These are phyloP conservation scores for Lizonia empirigonia DNA, from an alignment of 2,329 filamentous ascomycete species.

Conservation along the genomic window DNA sequence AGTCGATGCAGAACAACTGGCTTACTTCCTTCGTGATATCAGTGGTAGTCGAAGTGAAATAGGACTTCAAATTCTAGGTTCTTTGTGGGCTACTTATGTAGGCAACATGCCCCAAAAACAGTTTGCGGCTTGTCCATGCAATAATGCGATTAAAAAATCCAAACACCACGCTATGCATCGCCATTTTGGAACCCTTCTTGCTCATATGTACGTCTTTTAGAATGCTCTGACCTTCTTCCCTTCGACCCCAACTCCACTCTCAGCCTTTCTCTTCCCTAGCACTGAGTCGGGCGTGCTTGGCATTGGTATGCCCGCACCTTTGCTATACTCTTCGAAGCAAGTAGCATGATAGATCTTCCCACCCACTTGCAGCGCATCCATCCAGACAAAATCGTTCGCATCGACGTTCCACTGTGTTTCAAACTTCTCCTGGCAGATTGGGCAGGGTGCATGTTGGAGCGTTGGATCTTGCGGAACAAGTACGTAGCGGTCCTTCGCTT, in stretches of 20 bases:
- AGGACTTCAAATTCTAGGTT: too few species aligned
- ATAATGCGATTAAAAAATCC: not conserved
- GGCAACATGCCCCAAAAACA: not conserved
- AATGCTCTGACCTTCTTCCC: constrained; percentile 43
- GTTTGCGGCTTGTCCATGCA: not conserved
- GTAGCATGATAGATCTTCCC: constrained; percentile 85
- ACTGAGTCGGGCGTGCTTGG: constrained; percentile 46
- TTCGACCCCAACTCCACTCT: constrained; percentile 29
- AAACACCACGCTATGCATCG: constrained; percentile 27
- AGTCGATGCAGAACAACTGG: too few species aligned
- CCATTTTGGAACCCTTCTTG: not conserved
- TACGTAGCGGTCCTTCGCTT: constrained; percentile 72
- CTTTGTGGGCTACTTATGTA: not conserved
- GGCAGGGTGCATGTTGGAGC: constrained; percentile 78
- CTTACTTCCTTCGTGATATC: too few species aligned
- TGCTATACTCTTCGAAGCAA: constrained; percentile 73
- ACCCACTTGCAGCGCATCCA: constrained; percentile 80
- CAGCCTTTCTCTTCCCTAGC: constrained; percentile 46
- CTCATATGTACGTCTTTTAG: constrained; percentile 2
- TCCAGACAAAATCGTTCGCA: constrained; percentile 96
- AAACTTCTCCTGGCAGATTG: constrained; percentile 95
- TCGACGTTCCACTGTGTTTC: constrained; percentile 91
- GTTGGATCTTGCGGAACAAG: constrained; percentile 80
- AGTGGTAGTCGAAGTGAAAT: too few species aligned
- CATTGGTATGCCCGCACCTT: constrained; percentile 38